Conservation (phyloP, 1,284 basidiomycete species). For the Quambalaria eucalypti region DNA sequence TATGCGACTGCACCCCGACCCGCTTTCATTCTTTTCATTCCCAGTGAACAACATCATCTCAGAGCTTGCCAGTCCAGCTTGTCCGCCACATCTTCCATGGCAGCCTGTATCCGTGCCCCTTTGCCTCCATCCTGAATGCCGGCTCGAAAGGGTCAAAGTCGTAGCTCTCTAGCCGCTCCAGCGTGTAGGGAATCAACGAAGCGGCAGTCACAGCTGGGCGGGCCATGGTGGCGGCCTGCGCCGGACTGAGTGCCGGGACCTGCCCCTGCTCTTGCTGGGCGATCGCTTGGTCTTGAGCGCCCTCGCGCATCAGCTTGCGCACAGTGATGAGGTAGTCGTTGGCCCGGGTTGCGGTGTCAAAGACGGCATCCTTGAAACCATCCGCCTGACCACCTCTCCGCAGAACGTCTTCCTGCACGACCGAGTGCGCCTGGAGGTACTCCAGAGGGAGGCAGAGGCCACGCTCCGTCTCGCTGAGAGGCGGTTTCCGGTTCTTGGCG, state of each 20-base stretch:
- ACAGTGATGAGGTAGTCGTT: slow-evolving; percentile 84
- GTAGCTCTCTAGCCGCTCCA: slow-evolving; percentile 9
- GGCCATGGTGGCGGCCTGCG: neutral
- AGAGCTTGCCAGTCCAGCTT: slow-evolving; percentile 2
- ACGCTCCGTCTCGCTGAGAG: slow-evolving; percentile 49
- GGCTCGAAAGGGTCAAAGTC: slow-evolving; percentile 6
- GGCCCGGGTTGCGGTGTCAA: slow-evolving; percentile 77
- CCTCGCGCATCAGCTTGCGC: slow-evolving; percentile 62
- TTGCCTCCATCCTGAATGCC: neutral
- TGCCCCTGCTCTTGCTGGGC: slow-evolving; percentile 63
- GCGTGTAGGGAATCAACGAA: neutral
- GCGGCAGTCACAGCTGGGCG: neutral
- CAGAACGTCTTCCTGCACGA: slow-evolving; percentile 79
- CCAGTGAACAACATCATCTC: too few species aligned
- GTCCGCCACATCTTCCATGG: slow-evolving; percentile 9
- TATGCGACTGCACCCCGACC: too few species aligned
- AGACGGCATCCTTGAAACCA: slow-evolving; percentile 64
- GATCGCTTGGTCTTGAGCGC: slow-evolving; percentile 54
- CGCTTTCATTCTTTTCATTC: too few species aligned
- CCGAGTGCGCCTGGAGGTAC: slow-evolving; percentile 66
- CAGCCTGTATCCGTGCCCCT: slow-evolving; percentile 3
- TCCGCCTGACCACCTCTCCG: slow-evolving; percentile 59
- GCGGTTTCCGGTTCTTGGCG: slow-evolving; percentile 7
- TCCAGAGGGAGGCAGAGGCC: slow-evolving; percentile 74
- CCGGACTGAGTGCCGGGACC: neutral